These are phyloP conservation scores for Neonectria coccinea DNA, from an alignment of 2,329 filamentous ascomycete genomes.

Conservation along the genomic window DNA sequence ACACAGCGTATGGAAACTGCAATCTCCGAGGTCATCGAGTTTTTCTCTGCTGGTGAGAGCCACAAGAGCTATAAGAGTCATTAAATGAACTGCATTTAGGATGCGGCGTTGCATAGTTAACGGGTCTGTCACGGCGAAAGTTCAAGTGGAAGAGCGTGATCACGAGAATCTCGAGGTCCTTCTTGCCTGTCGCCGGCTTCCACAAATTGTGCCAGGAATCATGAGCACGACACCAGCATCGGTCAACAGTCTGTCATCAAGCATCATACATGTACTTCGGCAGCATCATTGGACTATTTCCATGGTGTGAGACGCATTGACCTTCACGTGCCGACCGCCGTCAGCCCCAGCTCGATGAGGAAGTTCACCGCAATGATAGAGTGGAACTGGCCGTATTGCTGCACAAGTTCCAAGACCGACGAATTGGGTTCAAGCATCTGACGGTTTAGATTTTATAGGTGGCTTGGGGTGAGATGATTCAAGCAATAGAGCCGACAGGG, in stretches of 20 bases:
- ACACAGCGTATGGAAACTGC: conserved; percentile 10
- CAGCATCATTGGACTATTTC: conserved; percentile 4
- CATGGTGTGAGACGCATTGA: conserved; percentile 20
- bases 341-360: conserved; percentile 7
- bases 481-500: neutral
- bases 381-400: neutral
- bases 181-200: conserved; percentile 8
- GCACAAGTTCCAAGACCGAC: neutral
- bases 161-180: neutral
- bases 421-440: neutral
- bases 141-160: neutral
- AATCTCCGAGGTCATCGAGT: conserved; percentile 21
- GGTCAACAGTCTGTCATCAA: neutral
- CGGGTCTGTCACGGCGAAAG: conserved; percentile 4
- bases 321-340: conserved; percentile 2
- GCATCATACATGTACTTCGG: conserved; percentile 22
- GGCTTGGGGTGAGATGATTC: neutral
- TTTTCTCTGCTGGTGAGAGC: conserved; percentile 9
- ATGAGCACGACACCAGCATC: no score
- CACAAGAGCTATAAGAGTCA: conserved; percentile 22
- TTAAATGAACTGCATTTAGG: conserved; percentile 23
- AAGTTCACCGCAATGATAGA: conserved; percentile 2
- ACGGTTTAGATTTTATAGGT: neutral
- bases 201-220: no score
- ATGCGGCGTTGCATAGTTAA: conserved; percentile 2